phyloP scores from a whole-genome alignment of 495 filamentous ascomycete genomes.

The Parmelia sp. region DNA sequence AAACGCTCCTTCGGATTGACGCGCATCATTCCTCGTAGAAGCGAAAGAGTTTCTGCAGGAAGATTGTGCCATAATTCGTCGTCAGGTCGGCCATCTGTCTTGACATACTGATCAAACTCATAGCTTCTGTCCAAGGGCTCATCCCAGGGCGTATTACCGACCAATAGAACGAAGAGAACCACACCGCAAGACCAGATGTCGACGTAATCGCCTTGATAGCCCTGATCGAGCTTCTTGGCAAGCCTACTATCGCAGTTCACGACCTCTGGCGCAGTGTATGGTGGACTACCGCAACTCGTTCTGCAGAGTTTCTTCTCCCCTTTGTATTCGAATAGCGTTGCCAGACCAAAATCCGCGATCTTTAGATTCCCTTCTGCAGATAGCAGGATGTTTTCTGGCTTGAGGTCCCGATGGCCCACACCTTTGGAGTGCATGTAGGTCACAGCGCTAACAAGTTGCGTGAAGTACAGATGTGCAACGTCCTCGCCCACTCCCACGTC shows the following conservation, averaged over 20 bases:
- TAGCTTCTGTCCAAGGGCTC: slow-evolving; percentile 74
- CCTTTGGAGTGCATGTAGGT: slow-evolving; percentile 92
- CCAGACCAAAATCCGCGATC: slow-evolving; percentile 93
- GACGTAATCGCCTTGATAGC: slow-evolving; percentile 75
- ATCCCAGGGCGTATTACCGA: slow-evolving; percentile 98
- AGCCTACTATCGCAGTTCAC: slow-evolving; percentile 45
- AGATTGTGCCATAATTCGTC: slow-evolving; percentile 84
- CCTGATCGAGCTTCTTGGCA: slow-evolving; percentile 45
- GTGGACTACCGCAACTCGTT: slow-evolving; percentile 92
- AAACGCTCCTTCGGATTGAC: slow-evolving; percentile 72
- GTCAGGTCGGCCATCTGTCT: slow-evolving; percentile 66
- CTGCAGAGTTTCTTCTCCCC: slow-evolving; percentile 69
- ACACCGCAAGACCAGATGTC: slow-evolving; percentile 98
- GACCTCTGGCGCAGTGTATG: slow-evolving; percentile 97
- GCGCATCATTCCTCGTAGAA: slow-evolving; percentile 90
- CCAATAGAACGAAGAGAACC: slow-evolving; percentile 89
- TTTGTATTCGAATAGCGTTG: slow-evolving; percentile 86
- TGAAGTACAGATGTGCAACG: slow-evolving; percentile 93
- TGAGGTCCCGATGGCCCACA: slow-evolving; percentile 83
- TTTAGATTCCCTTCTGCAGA: slow-evolving; percentile 83
- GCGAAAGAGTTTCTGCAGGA: slow-evolving; percentile 69
- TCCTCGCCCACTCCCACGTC: slow-evolving; percentile 88
- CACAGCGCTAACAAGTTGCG: slow-evolving; percentile 82
- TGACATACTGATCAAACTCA: slow-evolving; percentile 81
- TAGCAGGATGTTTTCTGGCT: slow-evolving; percentile 84